Evolutionary conservation across 2,329 filamentous ascomycete species (phyloP), one percentile per base, ranked within the genome.

Genomic region (Dactylonectria macrodidyma): DNA sequence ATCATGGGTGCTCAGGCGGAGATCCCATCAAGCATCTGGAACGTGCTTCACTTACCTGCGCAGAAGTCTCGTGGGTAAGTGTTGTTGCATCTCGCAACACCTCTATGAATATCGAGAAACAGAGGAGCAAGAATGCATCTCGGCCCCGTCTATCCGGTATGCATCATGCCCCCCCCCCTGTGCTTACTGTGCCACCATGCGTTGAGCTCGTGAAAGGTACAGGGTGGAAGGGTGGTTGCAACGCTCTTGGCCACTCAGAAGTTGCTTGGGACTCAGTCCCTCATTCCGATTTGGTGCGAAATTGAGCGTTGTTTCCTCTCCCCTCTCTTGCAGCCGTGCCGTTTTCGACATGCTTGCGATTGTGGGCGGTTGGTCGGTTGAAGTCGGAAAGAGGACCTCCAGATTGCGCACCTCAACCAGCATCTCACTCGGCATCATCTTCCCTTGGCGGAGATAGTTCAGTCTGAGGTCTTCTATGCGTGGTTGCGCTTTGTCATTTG

Each of bases 91-190:
- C 38, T 46, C 46, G 38, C 50, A 16, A 48, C 48, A 48, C 48
- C 62, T 50, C 56, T 50, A 55, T 51, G 33, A 24, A 44, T 50
- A 48, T 30, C 26, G 7, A 30, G 26, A 30, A 30, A 7, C 26
- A 30, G 26, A 30, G 26, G 26, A 30, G 26, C 33, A 50, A 55
- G 30, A 55, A 26, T 44, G 41, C 22, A 36, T 44, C 38, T 60
- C 19, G 50, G 14, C 33, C 38, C 38, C 38, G 38, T 12, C 26
- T 34, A 16, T 33, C 38, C 46, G 16, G 38, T 46, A 30, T 52
- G 61, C 54, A 58, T 52, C 36, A 46, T 63, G 59, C n/a, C 11
- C 59, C 30, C 48, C 59, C 50, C 50, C 62, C 19, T 19, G n/a
- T 36, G 62, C 62, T 65, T 36, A 50, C 50, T 46, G 50, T 55